Base-by-base conservation (phyloP, 495 filamentous ascomycete species). In the Immersiella caudata region DNA sequence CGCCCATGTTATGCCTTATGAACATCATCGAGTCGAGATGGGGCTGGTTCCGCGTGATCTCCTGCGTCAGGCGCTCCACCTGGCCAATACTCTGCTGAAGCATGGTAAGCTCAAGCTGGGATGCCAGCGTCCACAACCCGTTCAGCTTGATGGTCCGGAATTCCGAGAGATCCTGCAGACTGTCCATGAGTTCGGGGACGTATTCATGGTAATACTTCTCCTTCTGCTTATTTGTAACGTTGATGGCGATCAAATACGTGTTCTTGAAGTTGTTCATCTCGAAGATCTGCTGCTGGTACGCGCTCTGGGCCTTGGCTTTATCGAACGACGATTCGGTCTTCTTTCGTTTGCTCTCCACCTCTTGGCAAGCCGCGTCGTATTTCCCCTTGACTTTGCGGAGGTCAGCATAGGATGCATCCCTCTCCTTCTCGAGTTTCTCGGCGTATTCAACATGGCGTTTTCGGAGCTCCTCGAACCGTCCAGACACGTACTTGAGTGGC, bases 181-280 rank as follows among this genome's bases (percentile, higher is more conserved):
- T 93, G 80, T 99, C 93, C 70, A 99, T 81, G 35, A 99, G 75
- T 66, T 97, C 94, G 4, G 95, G 95, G 22, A 99, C 85, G 76
- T 97, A 97, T 83, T 97, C 93, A 75, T 98, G 88, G 72, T 93
- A 99, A 79, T 97, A 97, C 75, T 88, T 93, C 76, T 96, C 92
- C 80, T 97, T 98, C 73, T 96, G 88, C 77, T 92, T 94, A 79
- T 99, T 99, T 46, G 94, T 93, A 52, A 97, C 91, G 74, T 94
- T 95, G 81, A 99, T 96, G 63, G 87, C 86, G 69, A 99, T 94
- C 46, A 99, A 81, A 73, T 99, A 99, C 1, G 92, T 93, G 73
- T 98, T 99, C 90, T 99, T 99, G 73, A 91, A 87, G 75, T 98
- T 98, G 77, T 92, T 89, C 96, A 98, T 98, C 63, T 98, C 94